A percentile compares a stretch with the other conserved stretches of the same genome.
These are phyloP conservation scores for Calonectria henricotiae DNA, from an alignment of 2,329 filamentous ascomycete genomes.

Conservation along the genomic window DNA sequence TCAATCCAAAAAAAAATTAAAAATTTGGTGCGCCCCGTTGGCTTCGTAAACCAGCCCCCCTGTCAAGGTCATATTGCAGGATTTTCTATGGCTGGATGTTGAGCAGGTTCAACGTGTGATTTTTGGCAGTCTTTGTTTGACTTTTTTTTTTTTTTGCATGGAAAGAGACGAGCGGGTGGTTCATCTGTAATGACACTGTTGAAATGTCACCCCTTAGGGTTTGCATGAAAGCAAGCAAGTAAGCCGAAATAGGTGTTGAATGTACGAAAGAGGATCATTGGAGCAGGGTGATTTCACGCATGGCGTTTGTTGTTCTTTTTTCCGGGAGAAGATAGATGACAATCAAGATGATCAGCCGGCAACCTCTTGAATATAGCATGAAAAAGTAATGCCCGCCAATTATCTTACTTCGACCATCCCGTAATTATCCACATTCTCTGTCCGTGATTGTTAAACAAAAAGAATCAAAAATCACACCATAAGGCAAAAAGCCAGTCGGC, in stretches of 20 bases:
- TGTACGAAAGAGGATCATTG: slow-evolving; percentile 18
- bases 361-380: slow-evolving; percentile 37
- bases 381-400: slow-evolving; percentile 35
- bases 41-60: not conserved
- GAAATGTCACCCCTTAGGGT: slow-evolving; percentile 18
- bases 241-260: slow-evolving; percentile 2
- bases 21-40: not conserved
- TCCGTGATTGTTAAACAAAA: not conserved
- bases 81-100: slow-evolving; percentile 20
- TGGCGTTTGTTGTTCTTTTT: slow-evolving; percentile 31
- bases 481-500: not conserved
- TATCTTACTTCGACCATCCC: not conserved
- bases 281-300: slow-evolving; percentile 29
- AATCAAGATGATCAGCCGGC: slow-evolving; percentile 31
- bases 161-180: slow-evolving; percentile 30
- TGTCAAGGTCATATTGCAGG: slow-evolving; percentile 4
- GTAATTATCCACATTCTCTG: not conserved
- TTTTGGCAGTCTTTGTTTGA: slow-evolving; percentile 22
- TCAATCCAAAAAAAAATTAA: not conserved
- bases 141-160: slow-evolving; percentile 1
- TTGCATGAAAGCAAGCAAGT: not conserved
- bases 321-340: slow-evolving; percentile 33
- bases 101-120: slow-evolving; percentile 21
- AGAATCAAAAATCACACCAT: not conserved
- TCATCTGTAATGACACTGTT: slow-evolving; percentile 17